These are phyloP conservation scores for Pseudozyma tsukubaensis DNA, from an alignment of 1,284 basidiomycete species.

Conservation along the genomic window DNA sequence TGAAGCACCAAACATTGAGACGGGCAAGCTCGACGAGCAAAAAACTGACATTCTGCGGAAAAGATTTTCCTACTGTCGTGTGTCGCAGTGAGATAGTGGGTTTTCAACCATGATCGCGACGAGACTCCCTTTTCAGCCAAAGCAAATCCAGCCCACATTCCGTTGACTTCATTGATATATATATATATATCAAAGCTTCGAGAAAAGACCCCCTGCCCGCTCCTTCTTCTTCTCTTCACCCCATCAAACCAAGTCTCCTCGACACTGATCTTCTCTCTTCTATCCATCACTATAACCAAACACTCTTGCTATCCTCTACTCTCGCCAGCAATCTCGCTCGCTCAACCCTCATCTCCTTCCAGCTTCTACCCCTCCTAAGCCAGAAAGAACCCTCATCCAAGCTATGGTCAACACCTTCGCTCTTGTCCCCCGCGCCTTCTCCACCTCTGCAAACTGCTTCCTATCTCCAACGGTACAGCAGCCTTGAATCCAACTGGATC, in stretches of 20 bases:
- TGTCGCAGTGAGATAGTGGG: background rate
- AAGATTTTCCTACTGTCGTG: background rate
- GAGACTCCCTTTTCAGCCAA: background rate
- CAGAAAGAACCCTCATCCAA: background rate
- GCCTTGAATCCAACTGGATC: conserved; percentile 18
- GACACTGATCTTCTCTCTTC: background rate
- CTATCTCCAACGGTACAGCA: conserved; percentile 12
- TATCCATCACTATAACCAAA: background rate
- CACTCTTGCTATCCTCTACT: background rate
- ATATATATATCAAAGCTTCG: background rate
- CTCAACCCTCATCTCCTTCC: background rate
- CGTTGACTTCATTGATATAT: no score
- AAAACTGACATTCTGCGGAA: background rate
- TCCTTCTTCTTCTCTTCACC: background rate
- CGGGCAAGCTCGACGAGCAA: background rate
- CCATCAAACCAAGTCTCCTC: background rate
- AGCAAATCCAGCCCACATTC: background rate
- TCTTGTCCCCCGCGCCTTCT: conserved; percentile 6
- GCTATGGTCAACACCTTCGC: conserved; percentile 13
- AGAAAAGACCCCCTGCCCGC: background rate
- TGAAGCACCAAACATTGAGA: background rate
- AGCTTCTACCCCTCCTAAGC: background rate
- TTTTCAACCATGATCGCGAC: conserved; percentile 1
- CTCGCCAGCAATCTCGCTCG: no score
- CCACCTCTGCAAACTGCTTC: conserved; percentile 11